Evolutionary conservation across 305 asterid species (phyloP).

Genomic region (Fraxinus nigra): DNA sequence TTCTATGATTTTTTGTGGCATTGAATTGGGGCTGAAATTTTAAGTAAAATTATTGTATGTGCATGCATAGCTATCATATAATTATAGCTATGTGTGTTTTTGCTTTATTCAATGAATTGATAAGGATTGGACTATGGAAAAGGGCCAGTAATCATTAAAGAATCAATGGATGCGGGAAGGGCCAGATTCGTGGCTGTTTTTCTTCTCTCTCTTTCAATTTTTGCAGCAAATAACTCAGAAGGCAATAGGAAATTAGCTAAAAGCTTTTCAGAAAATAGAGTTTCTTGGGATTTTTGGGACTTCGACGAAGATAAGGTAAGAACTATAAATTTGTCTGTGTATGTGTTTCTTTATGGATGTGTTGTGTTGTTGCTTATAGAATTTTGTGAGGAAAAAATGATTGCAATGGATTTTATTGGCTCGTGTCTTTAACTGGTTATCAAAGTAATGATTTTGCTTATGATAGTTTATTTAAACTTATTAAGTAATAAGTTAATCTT

Average conservation of each 20-base stretch:
- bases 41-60: constrained; percentile 11
- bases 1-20: constrained; percentile 1
- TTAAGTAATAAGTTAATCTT: neutral
- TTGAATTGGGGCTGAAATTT: constrained; percentile 2
- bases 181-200: constrained; percentile 42
- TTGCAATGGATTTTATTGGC: neutral
- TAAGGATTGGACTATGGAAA: constrained; percentile 28
- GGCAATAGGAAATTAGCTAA: constrained; percentile 52
- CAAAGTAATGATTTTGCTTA: constrained; percentile 6
- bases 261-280: constrained; percentile 27
- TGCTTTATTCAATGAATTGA: constrained; percentile 36
- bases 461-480: neutral
- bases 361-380: neutral
- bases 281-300: constrained; percentile 30
- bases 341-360: neutral
- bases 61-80: constrained; percentile 39
- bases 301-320: constrained; percentile 39
- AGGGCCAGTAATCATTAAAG: constrained; percentile 31
- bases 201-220: constrained; percentile 50
- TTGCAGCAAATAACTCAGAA: constrained; percentile 51
- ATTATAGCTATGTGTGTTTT: constrained; percentile 40
- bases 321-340: neutral
- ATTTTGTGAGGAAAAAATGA: neutral
- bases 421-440: neutral
- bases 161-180: constrained; percentile 56